These are phyloP conservation scores for Quercus alba DNA, from an alignment of 306 rosid species.

Conservation along the genomic window DNA sequence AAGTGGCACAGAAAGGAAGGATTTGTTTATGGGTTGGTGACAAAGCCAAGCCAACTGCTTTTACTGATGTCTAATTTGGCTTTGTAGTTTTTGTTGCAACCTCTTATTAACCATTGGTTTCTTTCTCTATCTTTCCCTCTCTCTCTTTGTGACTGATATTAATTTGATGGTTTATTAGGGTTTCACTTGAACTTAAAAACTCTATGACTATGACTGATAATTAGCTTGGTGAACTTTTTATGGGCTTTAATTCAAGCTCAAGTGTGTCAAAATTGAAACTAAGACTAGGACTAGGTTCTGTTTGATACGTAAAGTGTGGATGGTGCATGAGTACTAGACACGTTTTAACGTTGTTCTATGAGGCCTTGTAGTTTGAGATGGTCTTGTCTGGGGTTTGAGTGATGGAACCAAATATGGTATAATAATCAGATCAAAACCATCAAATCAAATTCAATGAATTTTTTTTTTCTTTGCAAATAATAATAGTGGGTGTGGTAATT, in stretches of 20 bases:
- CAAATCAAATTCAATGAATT: slow-evolving; percentile 44
- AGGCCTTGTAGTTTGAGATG: slow-evolving; percentile 31
- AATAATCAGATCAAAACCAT: slow-evolving; percentile 44
- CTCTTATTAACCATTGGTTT: slow-evolving; percentile 56
- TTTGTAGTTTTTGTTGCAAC: slow-evolving; percentile 15
- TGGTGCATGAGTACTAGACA: background rate
- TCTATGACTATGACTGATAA: background rate
- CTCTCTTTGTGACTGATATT: slow-evolving; percentile 1
- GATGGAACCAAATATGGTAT: slow-evolving; percentile 4
- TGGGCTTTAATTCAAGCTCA: background rate
- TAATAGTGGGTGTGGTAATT: background rate
- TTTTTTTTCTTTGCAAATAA: slow-evolving; percentile 15
- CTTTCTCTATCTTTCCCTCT: background rate
- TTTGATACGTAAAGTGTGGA: background rate
- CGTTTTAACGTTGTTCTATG: background rate
- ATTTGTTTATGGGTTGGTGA: slow-evolving; percentile 60
- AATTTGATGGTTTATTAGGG: slow-evolving; percentile 20
- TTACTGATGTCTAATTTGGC: slow-evolving; percentile 18
- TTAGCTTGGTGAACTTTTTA: no score
- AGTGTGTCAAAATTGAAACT: background rate
- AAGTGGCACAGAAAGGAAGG: slow-evolving; percentile 44
- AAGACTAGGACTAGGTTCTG: background rate
- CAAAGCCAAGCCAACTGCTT: slow-evolving; percentile 54
- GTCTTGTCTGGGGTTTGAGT: slow-evolving; percentile 16
- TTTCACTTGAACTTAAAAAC: background rate